phyloP scores from a whole-genome alignment of 2,329 filamentous ascomycete genomes.

The Phyllosticta ampelicida region DNA sequence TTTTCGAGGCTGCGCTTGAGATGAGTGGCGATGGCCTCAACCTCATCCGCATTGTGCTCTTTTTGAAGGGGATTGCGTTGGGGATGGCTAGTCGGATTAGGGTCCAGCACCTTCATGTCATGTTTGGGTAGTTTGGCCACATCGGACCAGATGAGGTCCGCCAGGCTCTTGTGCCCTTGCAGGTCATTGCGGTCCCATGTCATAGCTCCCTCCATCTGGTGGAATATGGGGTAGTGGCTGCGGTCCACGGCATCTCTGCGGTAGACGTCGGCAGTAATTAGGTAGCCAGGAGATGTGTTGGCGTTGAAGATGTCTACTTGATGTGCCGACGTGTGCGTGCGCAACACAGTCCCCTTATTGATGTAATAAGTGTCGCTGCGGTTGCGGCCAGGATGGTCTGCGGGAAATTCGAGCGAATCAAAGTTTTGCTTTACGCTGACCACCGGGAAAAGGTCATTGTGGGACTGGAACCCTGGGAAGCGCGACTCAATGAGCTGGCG shows the following conservation, averaged over 20 bases:
- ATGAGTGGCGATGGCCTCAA: conserved; percentile 71
- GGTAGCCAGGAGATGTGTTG: conserved; percentile 66
- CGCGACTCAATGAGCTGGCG: conserved; percentile 84
- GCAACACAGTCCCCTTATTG: conserved; percentile 69
- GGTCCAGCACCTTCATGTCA: conserved; percentile 68
- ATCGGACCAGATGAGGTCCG: conserved; percentile 56
- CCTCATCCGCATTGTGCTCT: conserved; percentile 64
- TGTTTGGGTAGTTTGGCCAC: conserved; percentile 62
- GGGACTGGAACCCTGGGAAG: conserved; percentile 67
- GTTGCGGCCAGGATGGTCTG: conserved; percentile 77
- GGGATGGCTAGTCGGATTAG: conserved; percentile 64
- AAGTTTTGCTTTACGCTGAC: conserved; percentile 85
- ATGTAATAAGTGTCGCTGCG: conserved; percentile 94
- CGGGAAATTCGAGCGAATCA: conserved; percentile 86
- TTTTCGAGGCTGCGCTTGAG: conserved; percentile 81
- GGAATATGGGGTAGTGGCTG: conserved; percentile 92
- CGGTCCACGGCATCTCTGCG: conserved; percentile 88
- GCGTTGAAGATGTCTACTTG: conserved; percentile 71
- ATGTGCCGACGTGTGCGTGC: conserved; percentile 92
- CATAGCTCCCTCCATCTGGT: conserved; percentile 94
- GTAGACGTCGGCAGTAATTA: conserved; percentile 91
- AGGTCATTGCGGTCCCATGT: conserved; percentile 68
- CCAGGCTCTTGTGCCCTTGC: conserved; percentile 27
- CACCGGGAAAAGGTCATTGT: conserved; percentile 72
- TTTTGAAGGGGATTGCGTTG: conserved; percentile 75